Percentiles rank a stretch among this genome's conserved stretches.
phyloP scores from a whole-genome alignment of 345 rosid species.

The Crucihimalaya himalaica region DNA sequence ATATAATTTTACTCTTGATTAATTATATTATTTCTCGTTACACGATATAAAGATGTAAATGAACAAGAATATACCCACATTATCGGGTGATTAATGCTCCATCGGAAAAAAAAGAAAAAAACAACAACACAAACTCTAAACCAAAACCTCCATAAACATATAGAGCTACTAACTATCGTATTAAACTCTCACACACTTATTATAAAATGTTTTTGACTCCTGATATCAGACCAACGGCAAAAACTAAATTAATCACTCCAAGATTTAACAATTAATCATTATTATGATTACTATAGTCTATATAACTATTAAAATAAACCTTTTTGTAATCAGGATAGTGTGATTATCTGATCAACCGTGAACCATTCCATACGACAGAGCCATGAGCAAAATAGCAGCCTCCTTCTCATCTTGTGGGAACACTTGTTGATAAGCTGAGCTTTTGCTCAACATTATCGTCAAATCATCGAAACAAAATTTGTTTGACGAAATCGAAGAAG shows the following conservation, averaged over 20 bases:
- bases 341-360: constrained; percentile 48
- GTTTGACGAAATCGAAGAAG: constrained; percentile 39
- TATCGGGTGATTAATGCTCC: constrained; percentile 18
- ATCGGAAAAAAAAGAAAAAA: background rate
- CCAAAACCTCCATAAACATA: constrained; percentile 36
- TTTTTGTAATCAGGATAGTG: constrained; percentile 17
- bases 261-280: constrained; percentile 31
- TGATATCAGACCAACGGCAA: constrained; percentile 29
- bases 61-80: constrained; percentile 36
- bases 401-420: constrained; percentile 98
- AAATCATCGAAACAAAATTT: constrained; percentile 76
- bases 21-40: constrained; percentile 31
- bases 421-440: constrained; percentile 66
- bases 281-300: constrained; percentile 35
- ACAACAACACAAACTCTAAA: constrained; percentile 19
- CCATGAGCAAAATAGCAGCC: constrained; percentile 94
- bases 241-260: constrained; percentile 26
- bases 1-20: background rate
- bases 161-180: constrained; percentile 22
- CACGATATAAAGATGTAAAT: constrained; percentile 28
- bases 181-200: constrained; percentile 30
- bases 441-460: constrained; percentile 63
- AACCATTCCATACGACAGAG: constrained; percentile 84
- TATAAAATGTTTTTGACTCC: constrained; percentile 11
- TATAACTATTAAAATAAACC: constrained; percentile 13